These are phyloP conservation scores for Biscutella laevigata DNA, from an alignment of 441 rosid genomes.

Conservation along the genomic window DNA sequence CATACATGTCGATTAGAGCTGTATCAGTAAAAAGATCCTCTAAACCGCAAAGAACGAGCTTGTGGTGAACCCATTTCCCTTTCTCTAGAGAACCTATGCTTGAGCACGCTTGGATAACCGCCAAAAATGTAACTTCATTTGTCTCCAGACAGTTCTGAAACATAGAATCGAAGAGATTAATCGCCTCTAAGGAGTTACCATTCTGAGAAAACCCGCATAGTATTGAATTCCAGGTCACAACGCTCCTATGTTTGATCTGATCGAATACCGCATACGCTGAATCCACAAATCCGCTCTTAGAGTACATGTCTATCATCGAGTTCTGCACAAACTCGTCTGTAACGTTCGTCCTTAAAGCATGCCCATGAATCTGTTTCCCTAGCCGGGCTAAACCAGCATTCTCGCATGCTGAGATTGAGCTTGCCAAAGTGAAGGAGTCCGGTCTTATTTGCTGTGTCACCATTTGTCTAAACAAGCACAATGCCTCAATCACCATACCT, in stretches of 20 bases:
- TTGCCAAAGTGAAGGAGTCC: constrained; percentile 61
- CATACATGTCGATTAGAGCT: constrained; percentile 76
- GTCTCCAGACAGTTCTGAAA: constrained; percentile 34
- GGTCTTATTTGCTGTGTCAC: constrained; percentile 35
- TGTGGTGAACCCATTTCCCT: constrained; percentile 86
- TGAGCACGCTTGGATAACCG: constrained; percentile 72
- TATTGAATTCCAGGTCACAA: constrained; percentile 73
- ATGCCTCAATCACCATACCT: constrained; percentile 49
- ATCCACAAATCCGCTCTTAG: constrained; percentile 51
- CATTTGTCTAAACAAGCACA: constrained; percentile 45
- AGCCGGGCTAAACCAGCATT: constrained; percentile 33
- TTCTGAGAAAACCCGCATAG: constrained; percentile 60
- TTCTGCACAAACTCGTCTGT: constrained; percentile 54
- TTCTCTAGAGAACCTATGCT: constrained; percentile 49
- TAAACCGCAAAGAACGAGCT: constrained; percentile 44
- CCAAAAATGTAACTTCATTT: constrained; percentile 58
- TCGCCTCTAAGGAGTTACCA: constrained; percentile 55
- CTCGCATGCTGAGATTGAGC: constrained; percentile 61
- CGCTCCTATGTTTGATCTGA: constrained; percentile 34
- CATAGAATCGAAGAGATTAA: constrained; percentile 54
- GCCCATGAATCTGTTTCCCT: constrained; percentile 68
- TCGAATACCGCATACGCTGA: constrained; percentile 43
- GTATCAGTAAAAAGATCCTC: constrained; percentile 51
- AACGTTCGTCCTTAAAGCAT: constrained; percentile 33
- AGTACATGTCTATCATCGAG: constrained; percentile 62